Evolutionary conservation across 306 rosid genomes (phyloP), one percentile per base, ranked within the genome.

Genomic region (Abrus precatorius): DNA sequence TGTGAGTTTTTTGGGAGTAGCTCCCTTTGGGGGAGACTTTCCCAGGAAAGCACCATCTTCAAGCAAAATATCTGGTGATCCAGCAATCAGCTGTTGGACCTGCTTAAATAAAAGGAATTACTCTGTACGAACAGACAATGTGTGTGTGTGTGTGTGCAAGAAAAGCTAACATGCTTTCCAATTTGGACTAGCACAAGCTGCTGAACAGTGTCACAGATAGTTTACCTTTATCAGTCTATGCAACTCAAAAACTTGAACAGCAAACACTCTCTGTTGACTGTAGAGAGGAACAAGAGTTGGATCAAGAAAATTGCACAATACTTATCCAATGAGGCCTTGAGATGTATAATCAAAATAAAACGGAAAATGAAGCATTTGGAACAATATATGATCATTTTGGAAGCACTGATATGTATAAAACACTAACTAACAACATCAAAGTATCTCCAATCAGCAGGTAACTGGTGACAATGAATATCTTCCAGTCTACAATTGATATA

Each of bases 41-140:
- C 87, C 91, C 52, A 90, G 83, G 84, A 91, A 90, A 81, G 89
- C 85, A 69, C 80, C 81, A 32, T 85, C 93, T 72, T 90, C 98
- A 80, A 92, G 76, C 86, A 96, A 78, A 52, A 96, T 56, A 82
- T 92, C 88, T 13, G 97, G 97, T 45, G 98, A 92, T 82, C 80
- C 98, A 71, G 99, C 98, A 85, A 96, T 93, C 86, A 93, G 83
- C 55, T 61, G 87, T 86, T 96, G 99, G 74, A 96, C 99, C 99
- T 96, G 92, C 82, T 74, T 44, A 67, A 49, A 81, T n/a, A 60
- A 75, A 82, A 84, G 64, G 38, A 74, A 49, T 40, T 83, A 29
- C 76, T 54, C 50, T 8, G 60, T 47, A 45, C 69, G 66, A 60
- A 54, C n/a, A 77, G 7, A 28, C 66, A 2, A 33, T 66, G 59